These are phyloP conservation scores for Mycosphaerella sp. DNA, from an alignment of 2,329 filamentous ascomycete species.

Conservation along the genomic window DNA sequence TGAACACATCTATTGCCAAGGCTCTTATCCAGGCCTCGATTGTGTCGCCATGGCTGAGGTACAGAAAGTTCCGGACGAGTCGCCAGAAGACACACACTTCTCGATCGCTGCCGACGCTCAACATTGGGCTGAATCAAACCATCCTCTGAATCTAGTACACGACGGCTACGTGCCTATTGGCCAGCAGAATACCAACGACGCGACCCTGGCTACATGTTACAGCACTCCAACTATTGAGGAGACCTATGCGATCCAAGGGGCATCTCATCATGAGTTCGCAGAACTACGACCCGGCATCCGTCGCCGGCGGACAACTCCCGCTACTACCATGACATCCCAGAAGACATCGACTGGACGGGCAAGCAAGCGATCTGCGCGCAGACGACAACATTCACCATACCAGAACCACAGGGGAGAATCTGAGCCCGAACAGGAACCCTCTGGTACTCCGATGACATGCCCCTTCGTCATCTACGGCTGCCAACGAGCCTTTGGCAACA, in stretches of 20 bases:
- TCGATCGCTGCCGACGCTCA: conserved; percentile 11
- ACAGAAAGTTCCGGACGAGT: conserved; percentile 21
- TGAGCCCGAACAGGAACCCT: conserved; percentile 22
- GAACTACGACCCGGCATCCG: conserved; percentile 5
- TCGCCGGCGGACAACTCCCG: conserved; percentile 16
- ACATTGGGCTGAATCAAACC: neutral
- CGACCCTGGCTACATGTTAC: conserved; percentile 1
- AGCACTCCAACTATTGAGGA: conserved; percentile 4
- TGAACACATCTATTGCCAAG: neutral
- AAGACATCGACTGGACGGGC: conserved; percentile 5
- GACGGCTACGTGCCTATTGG: conserved; percentile 26
- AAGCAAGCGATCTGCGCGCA: conserved; percentile 13
- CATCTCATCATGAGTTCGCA: conserved; percentile 4
- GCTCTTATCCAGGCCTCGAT: neutral
- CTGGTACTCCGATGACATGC: conserved; percentile 52
- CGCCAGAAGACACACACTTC: conserved; percentile 4
- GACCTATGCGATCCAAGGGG: neutral
- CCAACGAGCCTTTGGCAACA: conserved; percentile 62
- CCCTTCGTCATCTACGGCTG: conserved; percentile 76
- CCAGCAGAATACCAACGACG: neutral
- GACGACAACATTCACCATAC: conserved; percentile 52
- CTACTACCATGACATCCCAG: neutral
- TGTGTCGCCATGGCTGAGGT: conserved; percentile 26
- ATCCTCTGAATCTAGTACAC: conserved; percentile 7
- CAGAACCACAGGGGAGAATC: conserved; percentile 69